phyloP scores from a whole-genome alignment of 2,329 filamentous ascomycete species.

The Phialophora expanda region DNA sequence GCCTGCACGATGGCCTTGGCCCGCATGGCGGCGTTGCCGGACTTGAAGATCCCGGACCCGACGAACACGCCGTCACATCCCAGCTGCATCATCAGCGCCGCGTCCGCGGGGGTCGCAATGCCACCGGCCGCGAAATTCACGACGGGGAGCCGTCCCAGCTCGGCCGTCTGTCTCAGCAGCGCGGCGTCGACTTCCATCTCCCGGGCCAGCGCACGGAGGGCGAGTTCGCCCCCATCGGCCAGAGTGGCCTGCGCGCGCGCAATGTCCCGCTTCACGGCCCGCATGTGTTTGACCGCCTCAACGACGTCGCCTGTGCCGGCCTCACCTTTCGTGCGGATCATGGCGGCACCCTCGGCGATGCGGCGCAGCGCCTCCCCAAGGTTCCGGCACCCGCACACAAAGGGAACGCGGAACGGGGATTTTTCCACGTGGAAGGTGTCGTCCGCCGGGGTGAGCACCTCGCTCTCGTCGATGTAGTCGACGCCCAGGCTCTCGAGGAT shows the following conservation, averaged over 20 bases:
- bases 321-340: slow-evolving; percentile 99
- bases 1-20: slow-evolving; percentile 95
- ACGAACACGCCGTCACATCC: slow-evolving; percentile 98
- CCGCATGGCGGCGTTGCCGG: slow-evolving; percentile 83
- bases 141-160: slow-evolving; percentile 85
- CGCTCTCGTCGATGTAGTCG: slow-evolving; percentile 98
- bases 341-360: slow-evolving; percentile 91
- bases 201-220: slow-evolving; percentile 78
- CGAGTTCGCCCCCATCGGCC: slow-evolving; percentile 62
- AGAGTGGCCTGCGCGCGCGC: slow-evolving; percentile 67
- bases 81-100: slow-evolving; percentile 98
- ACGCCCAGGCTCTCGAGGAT: slow-evolving; percentile 94
- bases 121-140: slow-evolving; percentile 99
- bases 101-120: slow-evolving; percentile 97
- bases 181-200: slow-evolving; percentile 79
- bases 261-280: slow-evolving; percentile 84
- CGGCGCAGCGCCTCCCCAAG: slow-evolving; percentile 89
- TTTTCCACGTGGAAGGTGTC: slow-evolving; percentile 91
- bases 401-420: slow-evolving; percentile 78
- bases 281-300: slow-evolving; percentile 95
- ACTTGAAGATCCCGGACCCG: slow-evolving; percentile 97
- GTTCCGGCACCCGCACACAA: slow-evolving; percentile 95
- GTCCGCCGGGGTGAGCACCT: slow-evolving; percentile 95
- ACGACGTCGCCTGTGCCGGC: slow-evolving; percentile 96
- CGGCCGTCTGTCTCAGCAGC: slow-evolving; percentile 82